Evolutionary conservation across 2,329 filamentous ascomycete genomes (phyloP).

Genomic region (Phoma sp.): DNA sequence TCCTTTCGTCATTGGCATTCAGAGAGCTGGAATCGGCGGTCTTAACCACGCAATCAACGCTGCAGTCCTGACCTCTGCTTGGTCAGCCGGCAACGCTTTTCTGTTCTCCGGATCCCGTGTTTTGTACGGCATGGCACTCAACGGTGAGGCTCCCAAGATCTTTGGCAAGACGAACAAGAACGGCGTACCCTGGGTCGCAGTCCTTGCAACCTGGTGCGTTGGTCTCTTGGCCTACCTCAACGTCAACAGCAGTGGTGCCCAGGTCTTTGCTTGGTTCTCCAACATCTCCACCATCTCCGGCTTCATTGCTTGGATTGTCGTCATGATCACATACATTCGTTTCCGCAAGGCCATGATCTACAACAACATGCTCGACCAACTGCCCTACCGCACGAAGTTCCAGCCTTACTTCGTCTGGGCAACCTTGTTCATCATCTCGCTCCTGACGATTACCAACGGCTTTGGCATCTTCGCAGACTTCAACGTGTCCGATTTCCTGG

Average conservation of each 20-base stretch:
- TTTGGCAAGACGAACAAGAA: slow-evolving; percentile 55
- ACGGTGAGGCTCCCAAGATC: slow-evolving; percentile 59
- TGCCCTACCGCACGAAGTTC: slow-evolving; percentile 58
- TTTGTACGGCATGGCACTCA: slow-evolving; percentile 57
- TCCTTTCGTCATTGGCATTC: slow-evolving; percentile 69
- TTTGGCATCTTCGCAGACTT: slow-evolving; percentile 61
- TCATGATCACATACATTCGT: slow-evolving; percentile 64
- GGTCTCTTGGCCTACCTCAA: slow-evolving; percentile 58
- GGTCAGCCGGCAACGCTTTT: slow-evolving; percentile 72
- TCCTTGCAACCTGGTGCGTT: slow-evolving; percentile 49
- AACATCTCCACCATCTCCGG: slow-evolving; percentile 69
- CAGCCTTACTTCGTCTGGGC: slow-evolving; percentile 64
- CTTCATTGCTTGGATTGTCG: slow-evolving; percentile 62
- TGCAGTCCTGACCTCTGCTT: slow-evolving; percentile 73
- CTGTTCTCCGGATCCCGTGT: slow-evolving; percentile 62
- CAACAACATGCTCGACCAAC: slow-evolving; percentile 61
- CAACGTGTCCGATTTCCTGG: slow-evolving; percentile 57
- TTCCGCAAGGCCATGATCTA: slow-evolving; percentile 57
- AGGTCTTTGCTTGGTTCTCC: slow-evolving; percentile 71
- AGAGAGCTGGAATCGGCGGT: slow-evolving; percentile 68
- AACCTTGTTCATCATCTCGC: slow-evolving; percentile 58
- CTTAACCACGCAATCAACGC: slow-evolving; percentile 78
- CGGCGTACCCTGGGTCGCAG: slow-evolving; percentile 50
- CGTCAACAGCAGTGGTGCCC: slow-evolving; percentile 52
- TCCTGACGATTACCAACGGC: slow-evolving; percentile 45